Evolutionary conservation across 768 basidiomycete genomes (phyloP).

Genomic region (Suillus plorans): DNA sequence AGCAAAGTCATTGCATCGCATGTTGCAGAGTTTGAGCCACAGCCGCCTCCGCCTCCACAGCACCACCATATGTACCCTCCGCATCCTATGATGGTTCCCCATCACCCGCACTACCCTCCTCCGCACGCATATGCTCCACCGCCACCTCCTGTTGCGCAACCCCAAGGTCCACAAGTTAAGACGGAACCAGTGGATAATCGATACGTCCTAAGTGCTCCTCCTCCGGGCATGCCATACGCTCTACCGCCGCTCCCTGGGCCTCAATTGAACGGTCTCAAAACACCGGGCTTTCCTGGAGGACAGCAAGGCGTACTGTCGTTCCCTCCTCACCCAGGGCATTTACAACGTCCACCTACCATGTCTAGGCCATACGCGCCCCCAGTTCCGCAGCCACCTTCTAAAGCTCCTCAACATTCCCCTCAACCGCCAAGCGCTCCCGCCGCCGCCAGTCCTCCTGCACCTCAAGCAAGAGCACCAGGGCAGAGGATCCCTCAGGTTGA

Average conservation of each 20-base stretch:
- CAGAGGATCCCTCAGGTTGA: constrained; percentile 74
- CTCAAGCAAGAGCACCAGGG: neutral
- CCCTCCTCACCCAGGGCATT: constrained; percentile 33
- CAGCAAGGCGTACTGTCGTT: constrained; percentile 62
- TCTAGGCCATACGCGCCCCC: constrained; percentile 26
- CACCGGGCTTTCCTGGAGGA: constrained; percentile 52
- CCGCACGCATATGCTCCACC: constrained; percentile 53
- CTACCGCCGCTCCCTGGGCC: constrained; percentile 67
- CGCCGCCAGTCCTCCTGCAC: constrained; percentile 5
- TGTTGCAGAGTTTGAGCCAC: constrained; percentile 89
- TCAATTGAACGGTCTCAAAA: constrained; percentile 53
- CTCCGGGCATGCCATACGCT: constrained; percentile 46
- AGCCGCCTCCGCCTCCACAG: constrained; percentile 43
- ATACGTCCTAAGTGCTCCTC: constrained; percentile 55
- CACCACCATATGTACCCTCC: constrained; percentile 56
- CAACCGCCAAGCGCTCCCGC: constrained; percentile 20
- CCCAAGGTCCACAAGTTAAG: constrained; percentile 55
- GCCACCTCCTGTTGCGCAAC: constrained; percentile 25
- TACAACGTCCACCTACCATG: constrained; percentile 19
- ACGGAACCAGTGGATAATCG: constrained; percentile 71
- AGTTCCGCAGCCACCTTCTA: constrained; percentile 15
- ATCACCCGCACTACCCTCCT: constrained; percentile 53
- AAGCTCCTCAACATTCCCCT: constrained; percentile 15
- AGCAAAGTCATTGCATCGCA: constrained; percentile 89
- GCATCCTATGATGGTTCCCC: constrained; percentile 59